Evolutionary conservation across 225 moss, liverwort and hornwort species (phyloP).

Genomic region (Ulota crispa): DNA sequence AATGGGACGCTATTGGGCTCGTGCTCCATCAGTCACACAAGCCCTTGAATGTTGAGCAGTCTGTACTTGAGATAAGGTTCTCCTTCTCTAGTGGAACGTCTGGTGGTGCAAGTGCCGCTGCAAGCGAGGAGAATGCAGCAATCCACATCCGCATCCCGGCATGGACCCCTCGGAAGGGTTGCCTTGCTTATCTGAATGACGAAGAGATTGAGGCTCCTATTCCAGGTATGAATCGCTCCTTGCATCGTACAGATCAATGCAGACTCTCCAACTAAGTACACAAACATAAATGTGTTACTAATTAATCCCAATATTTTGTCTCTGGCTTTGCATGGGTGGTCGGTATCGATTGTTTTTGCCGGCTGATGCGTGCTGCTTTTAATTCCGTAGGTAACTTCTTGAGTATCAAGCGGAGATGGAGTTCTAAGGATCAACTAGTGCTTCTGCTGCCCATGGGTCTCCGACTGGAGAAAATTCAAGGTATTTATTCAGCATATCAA

Average conservation of each 20-base stretch:
- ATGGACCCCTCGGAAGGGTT: constrained; percentile 40
- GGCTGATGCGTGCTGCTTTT: constrained; percentile 18
- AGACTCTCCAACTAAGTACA: not conserved
- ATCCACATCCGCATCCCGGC: constrained; percentile 49
- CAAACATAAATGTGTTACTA: not conserved
- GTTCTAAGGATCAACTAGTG: constrained; percentile 54
- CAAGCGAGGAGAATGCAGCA: constrained; percentile 22
- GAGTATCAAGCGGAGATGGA: constrained; percentile 66
- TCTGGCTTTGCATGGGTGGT: not conserved
- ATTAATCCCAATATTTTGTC: not conserved
- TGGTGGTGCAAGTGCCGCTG: constrained; percentile 26
- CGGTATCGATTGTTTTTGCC: not conserved
- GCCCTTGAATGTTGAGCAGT: constrained; percentile 53
- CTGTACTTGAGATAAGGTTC: constrained; percentile 54
- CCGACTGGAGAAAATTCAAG: constrained; percentile 80
- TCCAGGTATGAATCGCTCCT: constrained; percentile 54
- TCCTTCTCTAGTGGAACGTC: constrained; percentile 37
- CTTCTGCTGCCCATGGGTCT: constrained; percentile 56
- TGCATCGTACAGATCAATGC: constrained; percentile 1
- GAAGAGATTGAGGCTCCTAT: constrained; percentile 45
- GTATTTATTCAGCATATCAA: constrained; percentile 34
- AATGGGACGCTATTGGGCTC: constrained; percentile 73
- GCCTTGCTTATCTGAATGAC: constrained; percentile 45
- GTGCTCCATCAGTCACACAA: constrained; percentile 55
- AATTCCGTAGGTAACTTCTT: constrained; percentile 52